A percentile compares a stretch with the other conserved stretches of the same genome.
These are phyloP conservation scores for Gypsophila paniculata DNA, from an alignment of 179 eudicot genomes.

Conservation along the genomic window DNA sequence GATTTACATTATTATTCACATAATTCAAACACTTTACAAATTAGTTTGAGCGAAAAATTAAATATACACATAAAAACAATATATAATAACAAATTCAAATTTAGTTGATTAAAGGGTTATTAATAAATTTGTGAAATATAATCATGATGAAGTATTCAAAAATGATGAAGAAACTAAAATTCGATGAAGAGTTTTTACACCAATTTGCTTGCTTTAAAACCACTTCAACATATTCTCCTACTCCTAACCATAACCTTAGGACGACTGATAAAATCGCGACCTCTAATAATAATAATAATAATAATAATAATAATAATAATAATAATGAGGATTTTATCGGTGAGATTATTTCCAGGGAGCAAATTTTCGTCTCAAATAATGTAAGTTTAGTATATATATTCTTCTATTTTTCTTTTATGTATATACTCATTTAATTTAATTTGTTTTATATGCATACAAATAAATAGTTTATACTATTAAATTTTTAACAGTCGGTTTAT, in stretches of 20 bases:
- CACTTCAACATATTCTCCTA: slow-evolving; percentile 1
- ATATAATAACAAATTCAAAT: no score
- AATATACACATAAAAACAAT: no score
- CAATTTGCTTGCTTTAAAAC: background rate
- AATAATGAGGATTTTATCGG: background rate
- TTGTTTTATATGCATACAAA: background rate
- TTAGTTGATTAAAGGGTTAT: no score
- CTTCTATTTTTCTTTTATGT: background rate
- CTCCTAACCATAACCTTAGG: background rate
- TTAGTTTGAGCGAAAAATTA: no score
- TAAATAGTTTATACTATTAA: no score
- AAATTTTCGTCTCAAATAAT: background rate
- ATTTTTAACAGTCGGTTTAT: no score
- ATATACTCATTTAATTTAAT: background rate
- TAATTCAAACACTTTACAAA: no score
- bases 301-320: no score
- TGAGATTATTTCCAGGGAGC: background rate
- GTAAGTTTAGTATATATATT: slow-evolving; percentile 1
- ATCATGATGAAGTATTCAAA: slow-evolving; percentile 11
- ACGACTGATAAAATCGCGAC: background rate
- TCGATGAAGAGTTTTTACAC: background rate
- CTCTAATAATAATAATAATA: no score
- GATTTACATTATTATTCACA: no score
- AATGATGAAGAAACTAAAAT: slow-evolving; percentile 2
- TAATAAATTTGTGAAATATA: background rate